Conservation (phyloP, 2,329 filamentous ascomycete species). For the Pseudonectria foliicola region DNA sequence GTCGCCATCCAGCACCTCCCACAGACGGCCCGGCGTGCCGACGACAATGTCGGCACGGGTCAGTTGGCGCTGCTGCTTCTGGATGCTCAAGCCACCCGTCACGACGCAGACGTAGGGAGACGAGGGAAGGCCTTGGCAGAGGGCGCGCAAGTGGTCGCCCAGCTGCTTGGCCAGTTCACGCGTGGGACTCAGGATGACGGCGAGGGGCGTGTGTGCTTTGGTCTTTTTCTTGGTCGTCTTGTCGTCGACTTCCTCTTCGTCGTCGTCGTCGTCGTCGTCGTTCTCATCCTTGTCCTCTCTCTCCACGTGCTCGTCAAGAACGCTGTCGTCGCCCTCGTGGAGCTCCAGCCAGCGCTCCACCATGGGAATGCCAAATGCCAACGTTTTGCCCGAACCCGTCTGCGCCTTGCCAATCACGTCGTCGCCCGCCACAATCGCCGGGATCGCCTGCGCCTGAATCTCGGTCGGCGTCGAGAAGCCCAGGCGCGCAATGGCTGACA, state of each 20-base stretch:
- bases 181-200: conserved; percentile 83
- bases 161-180: conserved; percentile 92
- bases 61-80: conserved; percentile 86
- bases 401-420: conserved; percentile 95
- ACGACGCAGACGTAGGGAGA: conserved; percentile 75
- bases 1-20: conserved; percentile 83
- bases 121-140: conserved; percentile 57
- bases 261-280: background rate
- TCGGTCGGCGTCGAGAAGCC: conserved; percentile 74
- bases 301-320: no score
- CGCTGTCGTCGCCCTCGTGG: conserved; percentile 21
- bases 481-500: conserved; percentile 70
- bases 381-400: conserved; percentile 92
- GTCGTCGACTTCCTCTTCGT: background rate
- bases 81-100: conserved; percentile 86
- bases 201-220: conserved; percentile 43
- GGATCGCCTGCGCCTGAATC: conserved; percentile 76
- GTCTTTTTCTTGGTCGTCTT: no score
- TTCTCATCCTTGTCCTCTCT: no score
- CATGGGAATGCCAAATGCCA: conserved; percentile 92
- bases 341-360: conserved; percentile 70
- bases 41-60: conserved; percentile 86
- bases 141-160: conserved; percentile 67
- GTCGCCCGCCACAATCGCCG: conserved; percentile 71
- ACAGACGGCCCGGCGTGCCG: conserved; percentile 83